Base-by-base conservation (phyloP, 2,329 filamentous ascomycete genomes). In the Trichoderma polysporum region DNA sequence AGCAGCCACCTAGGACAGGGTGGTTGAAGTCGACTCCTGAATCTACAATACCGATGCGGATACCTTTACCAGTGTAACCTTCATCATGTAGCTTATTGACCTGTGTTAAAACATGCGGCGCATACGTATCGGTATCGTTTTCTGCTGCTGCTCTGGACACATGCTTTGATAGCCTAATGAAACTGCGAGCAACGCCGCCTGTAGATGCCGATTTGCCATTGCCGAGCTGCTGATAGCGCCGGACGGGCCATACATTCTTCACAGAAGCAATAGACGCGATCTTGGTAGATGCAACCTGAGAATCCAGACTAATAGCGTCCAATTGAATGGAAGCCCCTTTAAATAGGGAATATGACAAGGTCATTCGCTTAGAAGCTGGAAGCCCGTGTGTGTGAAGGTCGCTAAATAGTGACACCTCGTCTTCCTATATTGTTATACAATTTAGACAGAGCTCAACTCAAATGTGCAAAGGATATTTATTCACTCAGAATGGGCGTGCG, bases 41-140 rank as follows among this genome's bases (percentile, higher is more conserved):
- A 70, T 87, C 85, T 25, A 87, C 78, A 7, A 87, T 76, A 45
- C 77, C 85, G 71, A 87, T 76, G 68, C 83, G 84, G 75, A 87
- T 77, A n/a, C 84, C 85, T 70, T 81, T 80, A 35, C 85, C 85
- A 0, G 79, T 82, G 65, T 82, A 69, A 0, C 83, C 84, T 67
- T 82, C 74, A 19, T 79, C 81, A 27, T 79, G 79, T 35, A 87
- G 76, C 78, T 83, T 82, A 72, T 85, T 81, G 19, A 87, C 81
- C 74, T 86, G 84, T 0, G 84, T 86, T 82, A 86, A 84, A 66
- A 84, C 71, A 61, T 87, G 85, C 0, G 84, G 80, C 25, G 56
- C 54, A 56, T 60, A 66, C 5, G 19, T 25, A 25, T 13, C 63
- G 57, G 27, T 27, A 31, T 53, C 45, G 7, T 35, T 50, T n/a